Evolutionary conservation across 2,329 filamentous ascomycete genomes (phyloP), one percentile per base, ranked within the genome.

Genomic region (Sporothrix dimorphospora): DNA sequence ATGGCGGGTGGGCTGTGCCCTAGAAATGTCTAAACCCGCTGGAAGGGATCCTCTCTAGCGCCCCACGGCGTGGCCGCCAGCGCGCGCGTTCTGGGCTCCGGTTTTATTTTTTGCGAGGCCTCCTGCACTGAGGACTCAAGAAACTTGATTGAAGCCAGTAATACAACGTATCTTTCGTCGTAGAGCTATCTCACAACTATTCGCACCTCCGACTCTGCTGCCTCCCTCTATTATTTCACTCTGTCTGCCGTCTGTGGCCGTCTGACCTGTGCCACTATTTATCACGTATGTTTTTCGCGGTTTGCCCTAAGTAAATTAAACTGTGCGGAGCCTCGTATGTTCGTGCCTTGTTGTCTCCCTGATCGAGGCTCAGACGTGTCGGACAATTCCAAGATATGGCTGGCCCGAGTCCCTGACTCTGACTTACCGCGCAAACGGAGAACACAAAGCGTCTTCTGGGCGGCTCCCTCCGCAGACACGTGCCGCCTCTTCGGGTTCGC

Each of bases 31-130:
- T 40, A 65, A 19, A 65, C 21, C 55, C 55, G 21, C 59, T 65
- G 59, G 40, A 24, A 57, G 59, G n/a, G 38, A 11, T 45, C 11
- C 21, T 47, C 49, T 69, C 55, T 65, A 45, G 59, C 59, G 59
- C 38, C 59, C 59, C n/a, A 63, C 59, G 38, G 38, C 59, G 38
- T 27, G 40, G 38, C 59, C 59, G 59, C 59, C 38, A 63, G 59
- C 7, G 83, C 12, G 27, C 59, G n/a, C 21, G 21, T 45, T 65
- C 42, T 49, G 30, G 63, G 24, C 63, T 30, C 14, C 63, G 42
- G 42, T 49, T 47, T 49, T 21, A 49, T 21, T 51, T 67, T 63
- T 67, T 67, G 65, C 65, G 65, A 67, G 65, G 65, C 65, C 65
- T 67, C 65, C 65, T 16, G 42, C 27, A 38, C 42, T 34, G 8